Conservation (phyloP, 1,284 basidiomycete species). For the Austroboletus novae-zelandiae region DNA sequence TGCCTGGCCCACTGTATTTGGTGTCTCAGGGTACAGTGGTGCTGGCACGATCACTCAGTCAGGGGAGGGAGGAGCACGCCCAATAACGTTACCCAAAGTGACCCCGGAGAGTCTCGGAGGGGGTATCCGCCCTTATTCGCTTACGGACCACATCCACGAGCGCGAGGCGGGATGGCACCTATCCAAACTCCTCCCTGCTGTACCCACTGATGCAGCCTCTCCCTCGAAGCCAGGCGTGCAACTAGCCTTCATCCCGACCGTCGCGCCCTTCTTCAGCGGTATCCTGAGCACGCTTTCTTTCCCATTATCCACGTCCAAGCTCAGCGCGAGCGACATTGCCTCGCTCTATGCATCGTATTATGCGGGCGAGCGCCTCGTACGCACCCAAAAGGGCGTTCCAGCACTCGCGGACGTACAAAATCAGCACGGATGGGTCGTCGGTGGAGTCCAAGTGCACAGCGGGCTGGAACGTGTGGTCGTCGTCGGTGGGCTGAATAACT, state of each 20-base stretch:
- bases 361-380: conserved; percentile 68
- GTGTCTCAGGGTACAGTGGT: conserved; percentile 92
- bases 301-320: conserved; percentile 59
- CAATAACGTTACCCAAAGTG: conserved; percentile 82
- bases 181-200: conserved; percentile 49
- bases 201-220: not conserved
- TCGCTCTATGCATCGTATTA: conserved; percentile 82
- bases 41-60: conserved; percentile 79
- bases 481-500: conserved; percentile 92
- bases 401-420: conserved; percentile 74
- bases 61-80: conserved; percentile 63
- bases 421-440: conserved; percentile 87
- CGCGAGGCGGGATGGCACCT: conserved; percentile 90
- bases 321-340: conserved; percentile 73
- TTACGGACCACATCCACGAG: conserved; percentile 99
- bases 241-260: conserved; percentile 85
- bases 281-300: conserved; percentile 87
- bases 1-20: conserved; percentile 86
- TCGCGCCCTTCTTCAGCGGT: conserved; percentile 96
- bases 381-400: conserved; percentile 69
- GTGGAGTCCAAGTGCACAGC: conserved; percentile 93
- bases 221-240: conserved; percentile 43
- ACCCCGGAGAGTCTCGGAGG: conserved; percentile 73
- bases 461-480: conserved; percentile 88
- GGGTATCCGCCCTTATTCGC: conserved; percentile 79